phyloP scores from a whole-genome alignment of 1,284 basidiomycete species.

The Fomes fomentarius region DNA sequence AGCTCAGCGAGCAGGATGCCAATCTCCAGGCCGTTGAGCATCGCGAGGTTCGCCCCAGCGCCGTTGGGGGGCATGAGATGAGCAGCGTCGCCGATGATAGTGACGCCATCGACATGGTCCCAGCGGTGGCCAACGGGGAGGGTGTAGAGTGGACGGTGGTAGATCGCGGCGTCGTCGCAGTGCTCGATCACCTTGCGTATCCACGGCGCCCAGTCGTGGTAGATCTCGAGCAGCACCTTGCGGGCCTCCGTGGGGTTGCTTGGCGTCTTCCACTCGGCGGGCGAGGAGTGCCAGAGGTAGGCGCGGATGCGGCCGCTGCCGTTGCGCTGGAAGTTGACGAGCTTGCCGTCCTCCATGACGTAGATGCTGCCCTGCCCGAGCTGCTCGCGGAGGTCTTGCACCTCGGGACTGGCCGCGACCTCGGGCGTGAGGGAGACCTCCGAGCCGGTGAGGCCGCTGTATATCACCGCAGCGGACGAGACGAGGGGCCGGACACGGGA shows the following conservation, averaged over 20 bases:
- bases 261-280: constrained; percentile 7
- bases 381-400: constrained; percentile 4
- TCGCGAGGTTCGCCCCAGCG: constrained; percentile 45
- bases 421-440: constrained; percentile 11
- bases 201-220: constrained; percentile 14
- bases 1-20: neutral
- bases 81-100: constrained; percentile 46
- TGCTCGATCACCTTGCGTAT: constrained; percentile 9
- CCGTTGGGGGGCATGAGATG: constrained; percentile 51
- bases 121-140: constrained; percentile 15
- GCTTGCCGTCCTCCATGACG: neutral
- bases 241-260: constrained; percentile 6
- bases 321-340: constrained; percentile 1
- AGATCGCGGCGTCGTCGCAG: constrained; percentile 13
- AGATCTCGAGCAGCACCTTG: constrained; percentile 7
- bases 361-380: constrained; percentile 9
- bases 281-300: constrained; percentile 7
- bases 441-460: constrained; percentile 5
- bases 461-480: constrained; percentile 9
- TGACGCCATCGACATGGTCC: constrained; percentile 4
- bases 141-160: constrained; percentile 8
- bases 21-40: constrained; percentile 32
- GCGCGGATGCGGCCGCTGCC: constrained; percentile 15
- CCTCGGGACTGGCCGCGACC: neutral
- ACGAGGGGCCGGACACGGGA: constrained; percentile 41